Base-by-base conservation (phyloP, 179 eudicot species). In the Spinacia oleracea region DNA sequence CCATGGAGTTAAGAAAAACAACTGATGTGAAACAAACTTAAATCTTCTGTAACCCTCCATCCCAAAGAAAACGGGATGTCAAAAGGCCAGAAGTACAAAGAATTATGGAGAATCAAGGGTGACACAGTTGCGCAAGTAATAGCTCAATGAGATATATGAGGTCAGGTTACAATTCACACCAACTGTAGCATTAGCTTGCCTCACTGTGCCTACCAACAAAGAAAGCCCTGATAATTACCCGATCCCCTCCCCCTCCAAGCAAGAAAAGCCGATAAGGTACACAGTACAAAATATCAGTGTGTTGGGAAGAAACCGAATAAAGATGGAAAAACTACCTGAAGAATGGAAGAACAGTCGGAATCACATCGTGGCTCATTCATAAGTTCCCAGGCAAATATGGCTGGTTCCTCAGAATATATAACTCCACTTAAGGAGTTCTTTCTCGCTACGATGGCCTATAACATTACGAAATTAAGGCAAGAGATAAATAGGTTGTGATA, bases 351-450 rank as follows among this genome's bases (percentile, higher is more conserved):
- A 10, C 87, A 82, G 80, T 62, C 66, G 48, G 87, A 86, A 43
- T 83, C 82, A 83, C 93, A 90, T 4, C 91, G 87, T 8, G 93
- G 93, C 78, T 89, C 92, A 75, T 89, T 89, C 51, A 89, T 89
- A 55, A 89, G 85, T 77, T 89, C 92, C 92, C 92, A 89, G 3
- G 90, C 90, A 84, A 89, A 89, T 45, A 89, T 89, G 35, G 92
- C 84, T 23, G 93, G 93, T 51, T 89, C 93, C 40, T 90, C 89
- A 2, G 77, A 77, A 73, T 90, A 90, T 73, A 77, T 78, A 60
- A 90, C 83, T 35, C 93, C 90, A 60, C 80, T 90, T 51, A 83
- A 59, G 16, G 89, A 83, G 79, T 90, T 90, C 80, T 81, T 87
- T 77, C 93, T 84, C 12, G 90, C 84, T 67, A 90, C 21, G 11